A percentile compares a stretch with the other conserved stretches of the same genome.
These are phyloP conservation scores for Taiozyma sp. DNA, from an alignment of 1,139 yeast species.

Conservation along the genomic window DNA sequence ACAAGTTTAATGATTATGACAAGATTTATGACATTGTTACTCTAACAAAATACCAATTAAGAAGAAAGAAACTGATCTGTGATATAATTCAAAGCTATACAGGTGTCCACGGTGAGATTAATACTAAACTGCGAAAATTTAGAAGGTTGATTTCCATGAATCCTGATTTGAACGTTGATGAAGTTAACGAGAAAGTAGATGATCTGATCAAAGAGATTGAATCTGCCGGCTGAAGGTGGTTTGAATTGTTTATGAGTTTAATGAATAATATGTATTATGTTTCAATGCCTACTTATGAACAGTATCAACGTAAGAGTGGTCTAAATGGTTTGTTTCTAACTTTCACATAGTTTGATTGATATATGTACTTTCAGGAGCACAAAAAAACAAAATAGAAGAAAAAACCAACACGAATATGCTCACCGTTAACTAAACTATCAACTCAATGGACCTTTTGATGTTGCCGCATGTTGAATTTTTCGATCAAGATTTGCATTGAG, in stretches of 20 bases:
- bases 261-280: background rate
- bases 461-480: too few relatives aligned
- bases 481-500: too few relatives aligned
- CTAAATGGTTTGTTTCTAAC: too few relatives aligned
- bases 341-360: too few relatives aligned
- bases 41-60: constrained; percentile 42
- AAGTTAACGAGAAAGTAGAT: constrained; percentile 52
- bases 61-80: constrained; percentile 39
- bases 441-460: too few relatives aligned
- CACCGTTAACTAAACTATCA: too few relatives aligned
- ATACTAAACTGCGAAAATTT: constrained; percentile 68
- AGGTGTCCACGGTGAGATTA: constrained; percentile 21
- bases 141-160: constrained; percentile 77
- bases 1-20: constrained; percentile 14
- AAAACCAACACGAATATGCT: too few relatives aligned
- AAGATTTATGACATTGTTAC: constrained; percentile 32
- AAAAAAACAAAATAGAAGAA: too few relatives aligned
- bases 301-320: background rate
- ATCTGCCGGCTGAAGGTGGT: background rate
- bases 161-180: constrained; percentile 76
- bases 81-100: constrained; percentile 44
- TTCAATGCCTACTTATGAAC: background rate
- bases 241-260: background rate
- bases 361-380: too few relatives aligned
- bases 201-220: constrained; percentile 23